Evolutionary conservation across 1,139 yeast species (phyloP).

Genomic region (Lodderomyces beijingensis): DNA sequence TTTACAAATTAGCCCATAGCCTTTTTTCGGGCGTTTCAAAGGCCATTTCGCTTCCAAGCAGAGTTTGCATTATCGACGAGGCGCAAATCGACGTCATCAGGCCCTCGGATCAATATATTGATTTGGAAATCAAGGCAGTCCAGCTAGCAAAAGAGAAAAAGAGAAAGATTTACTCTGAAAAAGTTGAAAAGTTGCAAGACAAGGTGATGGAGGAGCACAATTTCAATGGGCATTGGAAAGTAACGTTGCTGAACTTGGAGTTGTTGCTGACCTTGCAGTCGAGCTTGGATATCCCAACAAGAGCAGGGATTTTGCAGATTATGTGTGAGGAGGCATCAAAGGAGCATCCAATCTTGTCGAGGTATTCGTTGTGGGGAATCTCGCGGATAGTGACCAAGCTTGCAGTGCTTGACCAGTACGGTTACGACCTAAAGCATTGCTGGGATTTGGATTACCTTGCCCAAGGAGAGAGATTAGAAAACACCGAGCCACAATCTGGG

Average conservation of each 20-base stretch:
- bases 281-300: slow-evolving; percentile 47
- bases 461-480: slow-evolving; percentile 35
- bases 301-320: slow-evolving; percentile 40
- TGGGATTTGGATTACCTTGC: slow-evolving; percentile 40
- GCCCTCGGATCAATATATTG: slow-evolving; percentile 60
- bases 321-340: slow-evolving; percentile 54
- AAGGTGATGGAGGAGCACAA: slow-evolving; percentile 33
- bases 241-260: slow-evolving; percentile 51
- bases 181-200: slow-evolving; percentile 41
- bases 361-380: slow-evolving; percentile 60
- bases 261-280: slow-evolving; percentile 54
- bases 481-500: slow-evolving; percentile 32
- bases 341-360: slow-evolving; percentile 70
- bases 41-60: slow-evolving; percentile 54
- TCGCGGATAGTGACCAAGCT: slow-evolving; percentile 53
- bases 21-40: slow-evolving; percentile 45
- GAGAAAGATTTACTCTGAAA: slow-evolving; percentile 37
- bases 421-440: slow-evolving; percentile 47
- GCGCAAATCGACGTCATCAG: slow-evolving; percentile 47
- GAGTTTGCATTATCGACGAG: slow-evolving; percentile 52
- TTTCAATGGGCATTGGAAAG: slow-evolving; percentile 60
- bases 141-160: slow-evolving; percentile 57
- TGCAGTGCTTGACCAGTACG: slow-evolving; percentile 47
- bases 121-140: slow-evolving; percentile 53
- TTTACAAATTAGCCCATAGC: slow-evolving; percentile 48